These are phyloP conservation scores for Salix dunnii DNA, from an alignment of 345 rosid genomes.

Conservation along the genomic window DNA sequence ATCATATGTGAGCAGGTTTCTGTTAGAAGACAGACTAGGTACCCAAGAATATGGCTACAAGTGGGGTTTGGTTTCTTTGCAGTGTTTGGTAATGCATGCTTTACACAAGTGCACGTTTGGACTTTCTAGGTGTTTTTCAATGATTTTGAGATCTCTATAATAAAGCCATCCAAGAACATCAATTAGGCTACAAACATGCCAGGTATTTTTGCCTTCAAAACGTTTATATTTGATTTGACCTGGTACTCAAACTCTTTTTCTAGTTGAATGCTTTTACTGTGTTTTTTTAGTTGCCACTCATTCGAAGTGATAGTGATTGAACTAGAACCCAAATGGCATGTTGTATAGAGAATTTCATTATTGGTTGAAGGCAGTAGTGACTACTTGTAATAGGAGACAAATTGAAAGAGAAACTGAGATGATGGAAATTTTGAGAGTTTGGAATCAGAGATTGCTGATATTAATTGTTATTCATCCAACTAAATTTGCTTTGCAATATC, in stretches of 20 bases:
- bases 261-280: background rate
- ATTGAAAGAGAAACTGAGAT: background rate
- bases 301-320: background rate
- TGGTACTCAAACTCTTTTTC: background rate
- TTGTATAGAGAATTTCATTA: background rate
- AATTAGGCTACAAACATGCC: background rate
- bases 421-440: background rate
- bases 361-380: background rate
- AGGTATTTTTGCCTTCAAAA: background rate
- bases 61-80: background rate
- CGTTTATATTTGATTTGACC: background rate
- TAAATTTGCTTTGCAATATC: background rate
- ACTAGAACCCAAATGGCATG: background rate
- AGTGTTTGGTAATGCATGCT: background rate
- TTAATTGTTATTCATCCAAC: background rate
- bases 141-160: no score
- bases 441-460: no score
- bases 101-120: background rate
- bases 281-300: background rate
- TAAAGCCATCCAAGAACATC: background rate
- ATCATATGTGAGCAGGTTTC: background rate
- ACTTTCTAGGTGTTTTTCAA: background rate
- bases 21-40: background rate
- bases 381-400: background rate
- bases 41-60: background rate